Conservation (phyloP, 164 flowering plant species). For the Sextonia rubra region DNA sequence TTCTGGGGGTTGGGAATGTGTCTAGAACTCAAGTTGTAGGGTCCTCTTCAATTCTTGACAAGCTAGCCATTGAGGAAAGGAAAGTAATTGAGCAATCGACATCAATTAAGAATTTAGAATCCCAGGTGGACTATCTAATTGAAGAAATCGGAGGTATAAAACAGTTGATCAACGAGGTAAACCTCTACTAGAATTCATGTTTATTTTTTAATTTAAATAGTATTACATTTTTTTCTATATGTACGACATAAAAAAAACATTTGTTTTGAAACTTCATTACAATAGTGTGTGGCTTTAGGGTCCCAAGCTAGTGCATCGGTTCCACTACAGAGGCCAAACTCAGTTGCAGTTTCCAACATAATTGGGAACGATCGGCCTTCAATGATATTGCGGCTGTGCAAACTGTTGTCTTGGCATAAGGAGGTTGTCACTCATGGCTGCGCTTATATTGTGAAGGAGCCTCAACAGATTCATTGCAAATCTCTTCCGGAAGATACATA, state of each 20-base stretch:
- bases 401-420: neutral
- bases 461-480: neutral
- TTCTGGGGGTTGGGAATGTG: slow-evolving; percentile 1
- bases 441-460: neutral
- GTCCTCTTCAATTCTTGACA: neutral
- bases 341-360: neutral
- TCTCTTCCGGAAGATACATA: neutral
- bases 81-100: neutral
- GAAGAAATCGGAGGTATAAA: neutral
- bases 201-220: neutral
- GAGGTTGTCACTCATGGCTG: neutral
- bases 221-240: neutral
- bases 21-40: slow-evolving; percentile 1
- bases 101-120: neutral
- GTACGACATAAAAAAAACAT: neutral
- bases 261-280: neutral
- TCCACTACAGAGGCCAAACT: neutral
- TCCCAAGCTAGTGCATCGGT: slow-evolving; percentile 2
- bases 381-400: neutral
- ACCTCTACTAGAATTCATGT: slow-evolving; percentile 3
- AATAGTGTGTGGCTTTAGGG: neutral
- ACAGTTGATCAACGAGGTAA: neutral
- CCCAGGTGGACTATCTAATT: neutral
- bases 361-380: neutral
- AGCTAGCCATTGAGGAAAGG: neutral